Evolutionary conservation across 2,329 filamentous ascomycete species (phyloP), one percentile per base, ranked within the genome.

Genomic region (Microdochium nivale): DNA sequence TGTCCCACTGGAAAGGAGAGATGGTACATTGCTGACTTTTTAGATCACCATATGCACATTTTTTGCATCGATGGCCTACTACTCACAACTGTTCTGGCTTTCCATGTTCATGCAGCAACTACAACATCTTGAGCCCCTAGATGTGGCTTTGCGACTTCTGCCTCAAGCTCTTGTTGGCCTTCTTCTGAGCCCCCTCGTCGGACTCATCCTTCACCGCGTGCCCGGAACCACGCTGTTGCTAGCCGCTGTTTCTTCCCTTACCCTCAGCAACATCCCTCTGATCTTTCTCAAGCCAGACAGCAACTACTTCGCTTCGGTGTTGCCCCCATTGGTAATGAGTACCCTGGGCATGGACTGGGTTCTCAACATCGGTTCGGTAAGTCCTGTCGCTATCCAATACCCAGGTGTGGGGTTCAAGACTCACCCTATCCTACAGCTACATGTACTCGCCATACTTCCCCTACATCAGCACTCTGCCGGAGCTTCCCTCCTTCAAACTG

Each of bases 271-370:
- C 47, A 50, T 64, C 13, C 59, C 66, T 25, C 59, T 68, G 30
- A 40, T 67, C 19, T 67, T 67, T 48, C 51, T 67, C 35, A 57
- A 54, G 9, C 55, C 59, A 27, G 56, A 57, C 30, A 61, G 55
- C 25, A 58, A 63, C 47, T 67, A 67, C 48, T 58, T 67, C 37
- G 50, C 58, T 24, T 65, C 60, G 58, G 60, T 65, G 52, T 61
- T 67, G 21, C 65, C 64, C 9, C 63, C 63, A 3, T 48, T 68
- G 13, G 57, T 66, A 51, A 51, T 67, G 46, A 64, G 64, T 43
- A 65, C 65, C 8, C 49, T 67, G 48, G 62, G 65, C 33, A 64
- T 66, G 59, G 65, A 67, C 54, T 67, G 64, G 64, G 59, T 57
- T 53, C 62, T 67, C 57, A 66, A 66, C 47, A 61, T 65, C 58